phyloP scores from a whole-genome alignment of 2,329 filamentous ascomycete genomes.

The Trichoderma semiorbis region DNA sequence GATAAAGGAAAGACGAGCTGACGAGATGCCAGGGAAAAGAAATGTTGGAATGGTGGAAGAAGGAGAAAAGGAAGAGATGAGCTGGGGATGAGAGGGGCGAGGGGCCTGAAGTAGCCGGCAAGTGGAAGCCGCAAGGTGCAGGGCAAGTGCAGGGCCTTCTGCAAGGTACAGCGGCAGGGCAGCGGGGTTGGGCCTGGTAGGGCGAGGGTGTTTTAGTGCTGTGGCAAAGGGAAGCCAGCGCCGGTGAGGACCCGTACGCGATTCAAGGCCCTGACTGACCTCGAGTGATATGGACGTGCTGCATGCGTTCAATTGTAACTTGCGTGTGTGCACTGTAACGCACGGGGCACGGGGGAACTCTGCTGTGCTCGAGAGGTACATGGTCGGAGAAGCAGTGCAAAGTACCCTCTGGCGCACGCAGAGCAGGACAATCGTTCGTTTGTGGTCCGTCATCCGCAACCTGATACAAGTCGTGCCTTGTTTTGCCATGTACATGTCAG shows the following conservation, averaged over 20 bases:
- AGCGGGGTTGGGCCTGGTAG: not conserved
- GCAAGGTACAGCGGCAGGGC: slow-evolving; percentile 10
- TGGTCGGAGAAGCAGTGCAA: not conserved
- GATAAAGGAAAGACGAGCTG: slow-evolving; percentile 26
- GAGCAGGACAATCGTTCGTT: not conserved
- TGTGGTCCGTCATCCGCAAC: not conserved
- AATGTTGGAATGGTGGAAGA: slow-evolving; percentile 17
- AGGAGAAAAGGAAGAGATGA: slow-evolving; percentile 23
- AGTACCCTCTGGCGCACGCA: not conserved
- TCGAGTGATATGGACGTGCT: not conserved
- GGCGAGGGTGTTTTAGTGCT: not conserved
- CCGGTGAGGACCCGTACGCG: not conserved
- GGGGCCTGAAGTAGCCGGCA: slow-evolving; percentile 14
- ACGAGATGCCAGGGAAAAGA: slow-evolving; percentile 23
- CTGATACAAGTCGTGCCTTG: not conserved
- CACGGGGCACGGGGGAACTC: not conserved
- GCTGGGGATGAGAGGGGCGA: slow-evolving; percentile 12
- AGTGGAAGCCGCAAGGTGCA: slow-evolving; percentile 14
- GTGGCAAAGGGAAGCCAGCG: not conserved
- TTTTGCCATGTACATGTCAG: not conserved
- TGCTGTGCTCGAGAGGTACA: not conserved
- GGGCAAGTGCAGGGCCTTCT: not conserved
- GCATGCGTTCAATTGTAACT: not conserved
- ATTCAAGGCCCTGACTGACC: not conserved
- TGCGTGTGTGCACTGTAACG: not conserved